Percentiles rank a stretch among this genome's conserved stretches.
Evolutionary conservation across 202 grass and related monocot species (phyloP).

Genomic region (Thinopyrum obtusiflorum): DNA sequence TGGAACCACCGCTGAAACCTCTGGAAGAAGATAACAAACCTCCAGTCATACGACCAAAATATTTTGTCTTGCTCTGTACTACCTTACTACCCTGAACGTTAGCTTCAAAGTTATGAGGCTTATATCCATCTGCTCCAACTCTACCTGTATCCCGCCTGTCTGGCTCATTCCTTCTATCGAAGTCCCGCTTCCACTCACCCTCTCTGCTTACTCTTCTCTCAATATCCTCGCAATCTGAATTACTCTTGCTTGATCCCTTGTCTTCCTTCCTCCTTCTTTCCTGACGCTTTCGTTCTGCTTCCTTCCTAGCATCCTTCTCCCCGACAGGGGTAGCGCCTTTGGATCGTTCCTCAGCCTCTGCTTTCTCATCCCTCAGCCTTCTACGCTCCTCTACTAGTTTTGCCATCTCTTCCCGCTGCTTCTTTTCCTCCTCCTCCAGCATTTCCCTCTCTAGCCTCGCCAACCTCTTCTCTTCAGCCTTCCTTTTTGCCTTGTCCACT

Average conservation of each 20-base stretch:
- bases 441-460: slow-evolving; percentile 87
- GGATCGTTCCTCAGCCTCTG: slow-evolving; percentile 70
- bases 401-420: slow-evolving; percentile 92
- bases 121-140: slow-evolving; percentile 39
- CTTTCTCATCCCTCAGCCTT: slow-evolving; percentile 81
- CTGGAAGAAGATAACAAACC: slow-evolving; percentile 73
- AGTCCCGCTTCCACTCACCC: slow-evolving; percentile 58
- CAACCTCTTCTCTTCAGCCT: slow-evolving; percentile 86
- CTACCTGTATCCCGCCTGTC: slow-evolving; percentile 46
- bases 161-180: slow-evolving; percentile 58
- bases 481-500: slow-evolving; percentile 79
- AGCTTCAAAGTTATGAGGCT: slow-evolving; percentile 41
- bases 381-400: slow-evolving; percentile 89
- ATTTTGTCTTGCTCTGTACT: slow-evolving; percentile 56
- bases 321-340: slow-evolving; percentile 65
- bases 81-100: slow-evolving; percentile 52
- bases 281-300: slow-evolving; percentile 48
- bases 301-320: slow-evolving; percentile 75
- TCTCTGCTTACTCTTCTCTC: slow-evolving; percentile 64
- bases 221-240: slow-evolving; percentile 78
- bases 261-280: slow-evolving; percentile 89
- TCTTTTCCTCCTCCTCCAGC: slow-evolving; percentile 94
- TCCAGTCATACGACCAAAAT: slow-evolving; percentile 75
- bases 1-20: slow-evolving; percentile 58
- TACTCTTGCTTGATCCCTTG: slow-evolving; percentile 86